Evolutionary conservation across 768 basidiomycete species (phyloP), one percentile per base, ranked within the genome.

Genomic region (Boletus reticulatus): DNA sequence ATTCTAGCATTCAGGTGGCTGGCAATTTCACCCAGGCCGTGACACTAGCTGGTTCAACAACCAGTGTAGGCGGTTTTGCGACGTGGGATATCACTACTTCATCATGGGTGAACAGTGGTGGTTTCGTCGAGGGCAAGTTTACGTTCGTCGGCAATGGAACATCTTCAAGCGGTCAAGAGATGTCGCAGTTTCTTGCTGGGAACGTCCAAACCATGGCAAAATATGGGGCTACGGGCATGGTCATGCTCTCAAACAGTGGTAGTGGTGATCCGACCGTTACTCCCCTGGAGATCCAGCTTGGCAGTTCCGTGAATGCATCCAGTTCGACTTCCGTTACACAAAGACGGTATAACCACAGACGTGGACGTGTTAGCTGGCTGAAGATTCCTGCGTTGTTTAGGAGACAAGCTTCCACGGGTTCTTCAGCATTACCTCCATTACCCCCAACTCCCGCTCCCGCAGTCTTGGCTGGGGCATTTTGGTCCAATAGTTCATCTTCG

Each of bases 401-500:
- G 60, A 80, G 86, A 57, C 89, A 88, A 69, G 64, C 76, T n/a
- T 59, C 75, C n/a, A 67, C 70, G 42, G 71, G 75, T 31, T 66
- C 81, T 8, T 60, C 78, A 2, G 70, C 81, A 1, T 79, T 92
- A n/a, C 87, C 90, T 16, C 52, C 80, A 16, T 43, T 74, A 1
- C 76, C 82, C 29, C 72, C 83, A 11, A 78, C 84, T 2, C 75
- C 81, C 2, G 89, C 92, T 1, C 92, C 94, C 0, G 85, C 92
- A 17, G 84, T 98, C 56, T 77, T 97, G 52, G 81, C 92, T 0
- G 96, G 92, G 32, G 81, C 83, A 3, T 98, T 94, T 76, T 98
- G 92, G 92, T 88, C 83, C 8, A 97, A 98, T 66, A 77, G 77
- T 37, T 81, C 87, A 2, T 84, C 84, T 4, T 75, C 74, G 11